Base-by-base conservation (phyloP, 768 basidiomycete genomes). In the Tylopilus sp. region DNA sequence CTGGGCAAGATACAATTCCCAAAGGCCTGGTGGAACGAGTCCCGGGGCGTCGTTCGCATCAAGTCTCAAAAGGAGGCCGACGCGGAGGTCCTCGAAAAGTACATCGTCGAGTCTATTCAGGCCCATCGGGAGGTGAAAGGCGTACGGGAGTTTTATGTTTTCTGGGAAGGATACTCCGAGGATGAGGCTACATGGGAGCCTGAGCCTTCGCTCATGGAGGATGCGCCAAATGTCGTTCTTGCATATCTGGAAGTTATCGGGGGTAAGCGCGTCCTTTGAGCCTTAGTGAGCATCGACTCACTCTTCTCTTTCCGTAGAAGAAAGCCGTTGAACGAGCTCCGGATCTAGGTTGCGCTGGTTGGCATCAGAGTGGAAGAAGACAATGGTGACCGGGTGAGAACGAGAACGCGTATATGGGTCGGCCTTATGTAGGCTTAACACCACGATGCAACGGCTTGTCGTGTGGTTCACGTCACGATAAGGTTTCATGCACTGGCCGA, bases 151-250 rank as follows among this genome's bases (percentile, higher is more conserved):
- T 84, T 77, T 55, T 58, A 68, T 41, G 79, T 86, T 16, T 71
- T 72, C 52, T 86, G 85, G 85, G 64, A 68, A 33, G 83, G 84
- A 0, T 86, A 85, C 61, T 45, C 72, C 0, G 70, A 73, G 7
- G 63, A 68, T 1, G 76, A 80, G 24, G 80, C 77, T 11, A 81
- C 83, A 26, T 86, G 85, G 85, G 84, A 86, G 59, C 77, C 76
- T 11, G 78, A 78, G 58, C 50, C 42, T 9, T 63, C 63, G 5
- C 71, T 86, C 29, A 41, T 69, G 52, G 68, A 76, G 44, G 84
- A 86, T 64, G 80, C 80, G 9, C 80, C 82, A 0, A 33, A 29
- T 0, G 59, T 69, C 0, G 71, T 86, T 29, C 53, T 66, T 38
- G 77, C 73, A 28, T 85, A 81, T 55, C 51, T 69, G 41, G 45